A percentile compares a stretch with the other conserved stretches of the same genome.
Evolutionary conservation across 805 yeast species (phyloP).

Genomic region (Yueomyces sp.): DNA sequence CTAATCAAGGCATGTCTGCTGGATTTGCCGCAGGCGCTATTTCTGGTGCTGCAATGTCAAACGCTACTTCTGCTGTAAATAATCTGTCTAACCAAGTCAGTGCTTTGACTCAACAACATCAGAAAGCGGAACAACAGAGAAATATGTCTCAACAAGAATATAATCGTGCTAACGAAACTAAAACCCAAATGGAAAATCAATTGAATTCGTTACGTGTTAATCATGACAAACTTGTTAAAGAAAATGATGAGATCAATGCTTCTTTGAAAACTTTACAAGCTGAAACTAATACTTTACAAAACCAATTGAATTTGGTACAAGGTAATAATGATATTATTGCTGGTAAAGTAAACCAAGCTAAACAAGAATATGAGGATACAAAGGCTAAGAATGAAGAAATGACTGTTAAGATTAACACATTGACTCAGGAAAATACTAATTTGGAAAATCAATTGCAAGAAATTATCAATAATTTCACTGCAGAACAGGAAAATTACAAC

Average conservation of each 20-base stretch:
- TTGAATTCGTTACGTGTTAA: slow-evolving; percentile 50
- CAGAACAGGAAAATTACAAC: slow-evolving; percentile 47
- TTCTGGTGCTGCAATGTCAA: slow-evolving; percentile 41
- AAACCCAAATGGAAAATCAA: slow-evolving; percentile 62
- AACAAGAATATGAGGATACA: slow-evolving; percentile 46
- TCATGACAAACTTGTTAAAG: slow-evolving; percentile 67
- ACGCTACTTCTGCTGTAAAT: slow-evolving; percentile 76
- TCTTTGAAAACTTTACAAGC: slow-evolving; percentile 42
- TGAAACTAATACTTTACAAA: slow-evolving; percentile 57
- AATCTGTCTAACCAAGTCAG: slow-evolving; percentile 75
- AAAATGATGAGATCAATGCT: slow-evolving; percentile 59
- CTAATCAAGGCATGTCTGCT: slow-evolving; percentile 13
- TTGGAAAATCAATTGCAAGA: slow-evolving; percentile 42
- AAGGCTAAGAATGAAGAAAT: slow-evolving; percentile 52
- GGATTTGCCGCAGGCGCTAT: slow-evolving; percentile 17
- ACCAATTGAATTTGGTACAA: slow-evolving; percentile 64
- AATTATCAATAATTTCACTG: slow-evolving; percentile 40
- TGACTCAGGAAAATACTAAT: slow-evolving; percentile 55
- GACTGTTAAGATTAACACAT: slow-evolving; percentile 52
- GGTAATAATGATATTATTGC: slow-evolving; percentile 66
- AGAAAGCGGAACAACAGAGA: slow-evolving; percentile 55
- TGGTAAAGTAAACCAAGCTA: slow-evolving; percentile 46
- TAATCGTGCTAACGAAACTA: slow-evolving; percentile 48
- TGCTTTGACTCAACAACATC: slow-evolving; percentile 64
- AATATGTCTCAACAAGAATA: slow-evolving; percentile 67